These are phyloP conservation scores for Phytophthora pisi DNA, from an alignment of 352 stramenopile species.

Conservation along the genomic window DNA sequence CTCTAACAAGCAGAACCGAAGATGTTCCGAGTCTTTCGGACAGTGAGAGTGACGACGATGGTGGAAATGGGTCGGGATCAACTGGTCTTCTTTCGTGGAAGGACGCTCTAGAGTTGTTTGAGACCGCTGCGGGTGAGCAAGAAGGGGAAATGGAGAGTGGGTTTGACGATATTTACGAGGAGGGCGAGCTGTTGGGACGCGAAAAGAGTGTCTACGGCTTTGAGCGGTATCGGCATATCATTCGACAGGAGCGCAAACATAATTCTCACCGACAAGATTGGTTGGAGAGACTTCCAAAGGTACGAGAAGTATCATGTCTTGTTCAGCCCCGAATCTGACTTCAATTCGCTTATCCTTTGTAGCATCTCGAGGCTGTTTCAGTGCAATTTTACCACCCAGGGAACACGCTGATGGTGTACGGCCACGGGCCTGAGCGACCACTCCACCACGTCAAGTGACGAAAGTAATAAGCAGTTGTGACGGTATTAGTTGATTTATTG, in stretches of 20 bases:
- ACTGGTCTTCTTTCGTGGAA: constrained; percentile 18
- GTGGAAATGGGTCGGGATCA: constrained; percentile 25
- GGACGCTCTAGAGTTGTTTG: constrained; percentile 25
- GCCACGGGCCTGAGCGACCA: constrained; percentile 51
- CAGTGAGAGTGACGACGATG: constrained; percentile 77
- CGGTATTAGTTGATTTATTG: neutral
- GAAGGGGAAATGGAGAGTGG: constrained; percentile 40
- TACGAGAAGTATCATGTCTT: constrained; percentile 27
- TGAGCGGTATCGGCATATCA: constrained; percentile 58
- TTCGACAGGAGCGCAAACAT: constrained; percentile 66
- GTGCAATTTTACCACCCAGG: constrained; percentile 47
- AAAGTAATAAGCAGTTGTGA: neutral
- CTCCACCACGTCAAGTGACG: constrained; percentile 34
- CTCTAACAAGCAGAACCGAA: constrained; percentile 36
- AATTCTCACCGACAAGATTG: constrained; percentile 56
- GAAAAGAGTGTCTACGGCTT: constrained; percentile 48
- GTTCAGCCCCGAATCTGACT: neutral
- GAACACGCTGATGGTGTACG: constrained; percentile 54
- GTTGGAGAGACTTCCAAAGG: constrained; percentile 58
- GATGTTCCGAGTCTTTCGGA: constrained; percentile 70
- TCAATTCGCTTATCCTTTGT: constrained; percentile 2
- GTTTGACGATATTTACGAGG: constrained; percentile 36
- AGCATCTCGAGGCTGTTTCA: constrained; percentile 48
- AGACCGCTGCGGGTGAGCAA: constrained; percentile 33
- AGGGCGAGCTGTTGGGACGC: constrained; percentile 46